These are phyloP conservation scores for Penicillium oxalicum DNA, from an alignment of 2,329 filamentous ascomycete genomes.

Conservation along the genomic window DNA sequence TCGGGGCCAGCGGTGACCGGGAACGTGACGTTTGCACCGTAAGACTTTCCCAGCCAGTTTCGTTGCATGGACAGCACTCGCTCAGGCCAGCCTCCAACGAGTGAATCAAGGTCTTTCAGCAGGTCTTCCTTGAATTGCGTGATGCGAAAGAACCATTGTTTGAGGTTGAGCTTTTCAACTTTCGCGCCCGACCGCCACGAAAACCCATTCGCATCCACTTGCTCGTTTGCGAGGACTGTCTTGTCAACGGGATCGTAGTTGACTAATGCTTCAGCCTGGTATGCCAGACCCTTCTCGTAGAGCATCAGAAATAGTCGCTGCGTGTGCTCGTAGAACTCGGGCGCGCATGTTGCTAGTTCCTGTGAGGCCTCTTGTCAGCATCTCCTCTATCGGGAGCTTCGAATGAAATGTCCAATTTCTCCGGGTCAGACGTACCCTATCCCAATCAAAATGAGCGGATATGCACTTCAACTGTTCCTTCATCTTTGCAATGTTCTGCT, in stretches of 20 bases:
- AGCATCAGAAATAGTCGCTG: constrained; percentile 79
- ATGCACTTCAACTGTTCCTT: constrained; percentile 72
- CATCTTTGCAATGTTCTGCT: constrained; percentile 75
- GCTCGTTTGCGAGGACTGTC: constrained; percentile 86
- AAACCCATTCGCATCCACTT: constrained; percentile 70
- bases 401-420: neutral
- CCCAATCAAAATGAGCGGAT: constrained; percentile 81
- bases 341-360: constrained; percentile 80
- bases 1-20: constrained; percentile 44
- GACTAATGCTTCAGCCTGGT: constrained; percentile 75
- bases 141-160: constrained; percentile 87
- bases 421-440: constrained; percentile 55
- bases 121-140: constrained; percentile 70
- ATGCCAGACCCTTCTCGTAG: constrained; percentile 67
- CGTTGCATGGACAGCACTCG: constrained; percentile 75
- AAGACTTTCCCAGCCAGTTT: constrained; percentile 81
- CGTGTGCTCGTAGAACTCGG: constrained; percentile 82
- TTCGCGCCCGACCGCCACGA: constrained; percentile 85
- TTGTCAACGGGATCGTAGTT: constrained; percentile 89
- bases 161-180: constrained; percentile 70
- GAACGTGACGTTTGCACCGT: constrained; percentile 67
- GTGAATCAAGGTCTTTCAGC: constrained; percentile 61
- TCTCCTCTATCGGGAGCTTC: neutral
- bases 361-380: constrained; percentile 33
- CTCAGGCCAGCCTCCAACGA: constrained; percentile 71